Conservation (phyloP, 768 basidiomycete genomes). For the Tephrocybe sp. region DNA sequence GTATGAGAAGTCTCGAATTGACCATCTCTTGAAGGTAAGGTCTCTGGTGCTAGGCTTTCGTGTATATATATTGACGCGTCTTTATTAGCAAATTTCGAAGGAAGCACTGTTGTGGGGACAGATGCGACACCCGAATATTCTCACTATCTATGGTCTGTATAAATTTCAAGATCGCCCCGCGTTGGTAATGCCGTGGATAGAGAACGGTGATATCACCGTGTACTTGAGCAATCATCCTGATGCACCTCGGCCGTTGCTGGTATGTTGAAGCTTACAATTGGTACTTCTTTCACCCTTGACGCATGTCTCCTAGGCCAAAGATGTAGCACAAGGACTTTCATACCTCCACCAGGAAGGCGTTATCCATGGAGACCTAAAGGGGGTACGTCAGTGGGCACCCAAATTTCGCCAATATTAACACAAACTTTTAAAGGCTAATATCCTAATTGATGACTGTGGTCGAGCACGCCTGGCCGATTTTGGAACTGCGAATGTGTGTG, state of each 20-base stretch:
- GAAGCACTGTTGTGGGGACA: conserved; percentile 3
- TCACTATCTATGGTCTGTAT: conserved; percentile 1
- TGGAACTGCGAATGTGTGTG: background rate
- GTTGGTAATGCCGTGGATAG: conserved; percentile 1
- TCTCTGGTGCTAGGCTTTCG: background rate
- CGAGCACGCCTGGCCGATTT: background rate
- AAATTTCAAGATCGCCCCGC: background rate
- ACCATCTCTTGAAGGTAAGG: background rate
- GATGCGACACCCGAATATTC: conserved; percentile 1
- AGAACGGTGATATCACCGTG: background rate
- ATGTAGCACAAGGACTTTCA: conserved; percentile 10
- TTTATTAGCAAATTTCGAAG: background rate
- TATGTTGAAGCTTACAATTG: too few relatives aligned
- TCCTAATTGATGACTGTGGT: background rate
- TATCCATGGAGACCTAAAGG: background rate
- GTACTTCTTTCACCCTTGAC: too few relatives aligned
- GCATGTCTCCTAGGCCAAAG: background rate
- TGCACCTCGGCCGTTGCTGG: too few relatives aligned
- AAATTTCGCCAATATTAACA: background rate
- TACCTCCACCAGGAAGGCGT: conserved; percentile 17
- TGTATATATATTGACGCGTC: background rate
- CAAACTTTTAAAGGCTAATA: background rate
- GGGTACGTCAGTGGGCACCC: background rate
- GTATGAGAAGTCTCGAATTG: background rate
- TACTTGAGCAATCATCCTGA: background rate